Percentiles rank a stretch among this genome's conserved stretches.
These are phyloP conservation scores for Penicillium sumatraense DNA, from an alignment of 2,329 filamentous ascomycete genomes.

Conservation along the genomic window DNA sequence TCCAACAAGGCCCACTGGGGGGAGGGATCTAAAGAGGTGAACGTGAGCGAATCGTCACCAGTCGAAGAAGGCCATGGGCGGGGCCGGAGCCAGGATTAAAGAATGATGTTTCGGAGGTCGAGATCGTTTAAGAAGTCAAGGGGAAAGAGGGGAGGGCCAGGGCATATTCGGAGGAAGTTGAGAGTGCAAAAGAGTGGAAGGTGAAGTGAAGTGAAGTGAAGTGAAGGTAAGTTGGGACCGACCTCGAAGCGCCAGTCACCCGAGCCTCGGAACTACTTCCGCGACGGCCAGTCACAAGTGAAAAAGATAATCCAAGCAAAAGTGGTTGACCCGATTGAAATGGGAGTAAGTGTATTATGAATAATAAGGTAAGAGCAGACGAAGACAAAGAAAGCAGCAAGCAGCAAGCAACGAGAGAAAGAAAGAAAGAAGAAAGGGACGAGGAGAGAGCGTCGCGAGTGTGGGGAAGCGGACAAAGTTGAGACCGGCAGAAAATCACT, in stretches of 20 bases:
- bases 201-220: too few species aligned
- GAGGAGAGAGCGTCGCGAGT: constrained; percentile 23
- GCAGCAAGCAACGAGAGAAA: too few species aligned
- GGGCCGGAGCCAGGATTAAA: too few species aligned
- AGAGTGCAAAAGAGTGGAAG: too few species aligned
- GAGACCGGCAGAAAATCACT: constrained; percentile 33
- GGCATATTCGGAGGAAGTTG: not conserved
- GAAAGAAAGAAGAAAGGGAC: constrained; percentile 16
- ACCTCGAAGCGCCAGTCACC: not conserved
- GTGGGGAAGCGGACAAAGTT: constrained; percentile 33
- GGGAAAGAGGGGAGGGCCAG: not conserved
- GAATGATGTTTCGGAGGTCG: too few species aligned
- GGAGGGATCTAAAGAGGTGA: constrained; percentile 36
- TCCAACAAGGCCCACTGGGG: constrained; percentile 58
- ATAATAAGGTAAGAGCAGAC: not conserved
- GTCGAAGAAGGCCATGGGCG: constrained; percentile 15
- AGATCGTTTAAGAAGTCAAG: not conserved
- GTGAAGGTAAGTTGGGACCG: not conserved
- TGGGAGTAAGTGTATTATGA: too few species aligned
- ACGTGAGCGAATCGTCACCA: constrained; percentile 24
- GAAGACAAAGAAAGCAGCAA: too few species aligned
- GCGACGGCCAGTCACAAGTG: not conserved
- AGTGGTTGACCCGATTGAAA: too few species aligned
- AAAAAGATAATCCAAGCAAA: too few species aligned
- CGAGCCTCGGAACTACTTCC: constrained; percentile 1